Evolutionary conservation across 108 stramenopile species (phyloP).

Genomic region (Fragilariopsis cylindrus): DNA sequence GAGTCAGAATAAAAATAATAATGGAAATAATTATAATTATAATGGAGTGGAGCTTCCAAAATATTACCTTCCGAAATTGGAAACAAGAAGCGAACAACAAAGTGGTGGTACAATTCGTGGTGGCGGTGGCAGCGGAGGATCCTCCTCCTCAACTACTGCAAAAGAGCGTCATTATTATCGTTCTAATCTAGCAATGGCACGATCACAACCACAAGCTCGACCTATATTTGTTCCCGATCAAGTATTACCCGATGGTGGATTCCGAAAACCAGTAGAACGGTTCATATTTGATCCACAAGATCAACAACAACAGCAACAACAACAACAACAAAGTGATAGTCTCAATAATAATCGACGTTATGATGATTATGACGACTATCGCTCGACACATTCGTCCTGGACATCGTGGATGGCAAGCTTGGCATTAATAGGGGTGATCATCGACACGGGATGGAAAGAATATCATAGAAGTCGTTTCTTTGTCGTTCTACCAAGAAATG

Average conservation of each 20-base stretch:
- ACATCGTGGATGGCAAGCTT: conserved; percentile 22
- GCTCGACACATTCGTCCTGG: not conserved
- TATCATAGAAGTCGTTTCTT: conserved; percentile 16
- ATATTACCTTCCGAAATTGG: not conserved
- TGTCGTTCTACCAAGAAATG: not conserved
- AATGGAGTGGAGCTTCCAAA: conserved; percentile 16
- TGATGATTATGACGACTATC: not conserved
- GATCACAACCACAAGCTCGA: conserved; percentile 1
- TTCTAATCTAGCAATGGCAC: conserved; percentile 35
- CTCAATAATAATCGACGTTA: not conserved
- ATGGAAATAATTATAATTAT: not conserved
- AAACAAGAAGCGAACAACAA: conserved; percentile 5
- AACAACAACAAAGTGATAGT: not conserved
- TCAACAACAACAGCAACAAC: too few relatives aligned
- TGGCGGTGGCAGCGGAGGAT: not conserved
- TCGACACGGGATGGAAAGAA: conserved; percentile 36
- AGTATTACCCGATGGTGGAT: conserved; percentile 2
- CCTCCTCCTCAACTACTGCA: not conserved
- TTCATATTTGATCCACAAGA: conserved; percentile 9
- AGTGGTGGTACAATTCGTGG: not conserved
- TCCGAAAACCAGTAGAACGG: conserved; percentile 11
- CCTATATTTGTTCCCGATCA: conserved; percentile 29
- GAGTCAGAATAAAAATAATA: not conserved
- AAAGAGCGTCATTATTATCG: conserved; percentile 2
- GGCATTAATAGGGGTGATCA: conserved; percentile 16